Percentiles rank a stretch among this genome's conserved stretches.
Evolutionary conservation across 257 asterid species (phyloP).

Genomic region (Agastache rugosa): DNA sequence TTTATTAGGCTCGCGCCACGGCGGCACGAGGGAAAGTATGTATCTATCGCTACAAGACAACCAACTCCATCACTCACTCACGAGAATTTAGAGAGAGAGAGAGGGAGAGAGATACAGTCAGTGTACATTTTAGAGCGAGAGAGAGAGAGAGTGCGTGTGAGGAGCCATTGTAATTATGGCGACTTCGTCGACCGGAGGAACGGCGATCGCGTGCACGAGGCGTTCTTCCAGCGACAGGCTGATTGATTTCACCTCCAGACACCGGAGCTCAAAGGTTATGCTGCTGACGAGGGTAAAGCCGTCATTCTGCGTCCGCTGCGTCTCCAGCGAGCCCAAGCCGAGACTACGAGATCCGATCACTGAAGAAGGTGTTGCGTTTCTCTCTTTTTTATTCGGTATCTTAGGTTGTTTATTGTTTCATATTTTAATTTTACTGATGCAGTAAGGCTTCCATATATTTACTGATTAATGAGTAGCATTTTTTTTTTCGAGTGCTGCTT

Average conservation of each 20-base stretch:
- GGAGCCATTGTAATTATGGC: slow-evolving; percentile 51
- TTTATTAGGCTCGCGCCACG: background rate
- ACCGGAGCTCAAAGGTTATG: slow-evolving; percentile 46
- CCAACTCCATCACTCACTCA: slow-evolving; percentile 31
- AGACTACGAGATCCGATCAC: slow-evolving; percentile 46
- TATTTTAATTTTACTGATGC: background rate
- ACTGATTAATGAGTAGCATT: slow-evolving; percentile 13
- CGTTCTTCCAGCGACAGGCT: slow-evolving; percentile 47
- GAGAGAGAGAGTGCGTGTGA: slow-evolving; percentile 4
- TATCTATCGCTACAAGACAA: slow-evolving; percentile 31
- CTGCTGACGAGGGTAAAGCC: slow-evolving; percentile 48
- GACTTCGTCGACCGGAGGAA: slow-evolving; percentile 48
- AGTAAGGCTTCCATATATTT: background rate
- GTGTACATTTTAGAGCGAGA: slow-evolving; percentile 17
- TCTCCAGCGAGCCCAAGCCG: slow-evolving; percentile 57
- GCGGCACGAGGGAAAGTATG: background rate
- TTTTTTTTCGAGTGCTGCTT: background rate
- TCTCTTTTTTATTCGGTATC: background rate
- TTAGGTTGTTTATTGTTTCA: background rate
- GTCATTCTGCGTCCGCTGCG: slow-evolving; percentile 53
- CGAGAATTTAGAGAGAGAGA: background rate
- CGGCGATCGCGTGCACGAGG: slow-evolving; percentile 38
- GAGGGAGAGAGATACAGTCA: too few relatives aligned
- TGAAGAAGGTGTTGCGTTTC: slow-evolving; percentile 43
- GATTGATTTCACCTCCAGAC: slow-evolving; percentile 48